A percentile compares a stretch with the other conserved stretches of the same genome.
Conservation (phyloP, 768 basidiomycete genomes). For the Boletus tomentosulus region DNA sequence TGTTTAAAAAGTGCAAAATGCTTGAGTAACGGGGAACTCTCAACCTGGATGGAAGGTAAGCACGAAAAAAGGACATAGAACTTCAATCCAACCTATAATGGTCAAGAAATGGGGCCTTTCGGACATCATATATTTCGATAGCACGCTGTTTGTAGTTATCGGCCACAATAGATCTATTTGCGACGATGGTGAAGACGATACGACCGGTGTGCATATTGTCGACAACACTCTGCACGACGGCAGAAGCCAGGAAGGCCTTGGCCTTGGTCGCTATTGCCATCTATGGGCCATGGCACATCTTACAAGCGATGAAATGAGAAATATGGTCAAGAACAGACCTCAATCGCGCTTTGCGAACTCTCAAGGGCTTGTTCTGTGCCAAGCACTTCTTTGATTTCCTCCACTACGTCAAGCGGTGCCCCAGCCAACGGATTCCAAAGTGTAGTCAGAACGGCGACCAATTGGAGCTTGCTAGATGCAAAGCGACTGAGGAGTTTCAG, state of each 20-base stretch:
- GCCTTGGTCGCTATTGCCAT: constrained; percentile 86
- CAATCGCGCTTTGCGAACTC: constrained; percentile 77
- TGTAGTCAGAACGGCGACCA: constrained; percentile 72
- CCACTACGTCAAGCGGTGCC: constrained; percentile 60
- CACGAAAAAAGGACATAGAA: not conserved
- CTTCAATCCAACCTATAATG: constrained; percentile 60
- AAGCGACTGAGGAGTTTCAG: constrained; percentile 80
- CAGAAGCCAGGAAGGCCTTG: constrained; percentile 78
- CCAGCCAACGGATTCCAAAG: constrained; percentile 85
- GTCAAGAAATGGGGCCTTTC: constrained; percentile 68
- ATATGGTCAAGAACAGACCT: constrained; percentile 49
- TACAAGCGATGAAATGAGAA: not conserved
- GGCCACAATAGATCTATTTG: constrained; percentile 71
- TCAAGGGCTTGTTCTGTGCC: constrained; percentile 54
- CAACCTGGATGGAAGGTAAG: constrained; percentile 40
- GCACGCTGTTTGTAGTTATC: constrained; percentile 85
- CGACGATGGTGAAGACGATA: constrained; percentile 59
- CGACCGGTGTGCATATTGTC: constrained; percentile 84
- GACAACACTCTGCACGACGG: constrained; percentile 82
- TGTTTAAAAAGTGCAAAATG: constrained; percentile 76
- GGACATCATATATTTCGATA: constrained; percentile 68
- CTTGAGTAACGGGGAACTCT: constrained; percentile 80
- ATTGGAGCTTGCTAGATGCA: constrained; percentile 68
- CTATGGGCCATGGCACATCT: constrained; percentile 34
- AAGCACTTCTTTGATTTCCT: constrained; percentile 57